These are phyloP conservation scores for Rhizopus stolonifer DNA, from an alignment of 371 early-diverging fungal species.

Conservation along the genomic window DNA sequence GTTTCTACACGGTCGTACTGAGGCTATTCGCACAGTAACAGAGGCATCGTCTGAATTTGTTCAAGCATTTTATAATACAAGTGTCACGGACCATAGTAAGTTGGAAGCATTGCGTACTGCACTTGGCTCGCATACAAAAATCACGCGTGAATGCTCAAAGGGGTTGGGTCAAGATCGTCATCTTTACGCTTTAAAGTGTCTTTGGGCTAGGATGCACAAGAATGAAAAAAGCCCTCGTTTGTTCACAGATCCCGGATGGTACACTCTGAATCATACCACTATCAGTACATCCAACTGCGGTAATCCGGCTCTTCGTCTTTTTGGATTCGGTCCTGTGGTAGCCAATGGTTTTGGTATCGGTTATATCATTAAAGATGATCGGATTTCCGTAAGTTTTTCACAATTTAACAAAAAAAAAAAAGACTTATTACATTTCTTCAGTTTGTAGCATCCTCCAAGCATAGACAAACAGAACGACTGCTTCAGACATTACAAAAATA, in stretches of 20 bases:
- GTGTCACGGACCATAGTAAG: constrained; percentile 40
- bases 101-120: constrained; percentile 60
- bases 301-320: constrained; percentile 77
- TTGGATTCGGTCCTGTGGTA: constrained; percentile 92
- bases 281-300: constrained; percentile 89
- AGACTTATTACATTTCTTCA: constrained; percentile 1
- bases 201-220: constrained; percentile 43
- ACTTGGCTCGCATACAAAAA: constrained; percentile 62
- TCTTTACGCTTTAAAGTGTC: constrained; percentile 71
- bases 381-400: constrained; percentile 47
- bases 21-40: constrained; percentile 82
- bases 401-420: constrained; percentile 3
- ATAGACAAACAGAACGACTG: constrained; percentile 54
- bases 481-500: constrained; percentile 45
- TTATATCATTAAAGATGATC: constrained; percentile 81
- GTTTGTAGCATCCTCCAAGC: constrained; percentile 58
- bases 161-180: constrained; percentile 87
- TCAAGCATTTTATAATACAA: constrained; percentile 62
- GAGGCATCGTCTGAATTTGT: constrained; percentile 70
- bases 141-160: constrained; percentile 71
- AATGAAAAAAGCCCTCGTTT: constrained; percentile 64
- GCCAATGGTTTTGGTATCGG: constrained; percentile 88
- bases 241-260: constrained; percentile 69
- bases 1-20: constrained; percentile 86
- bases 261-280: constrained; percentile 65